Evolutionary conservation across 306 rosid species (phyloP).

Genomic region (Gastrolobium bilobum): DNA sequence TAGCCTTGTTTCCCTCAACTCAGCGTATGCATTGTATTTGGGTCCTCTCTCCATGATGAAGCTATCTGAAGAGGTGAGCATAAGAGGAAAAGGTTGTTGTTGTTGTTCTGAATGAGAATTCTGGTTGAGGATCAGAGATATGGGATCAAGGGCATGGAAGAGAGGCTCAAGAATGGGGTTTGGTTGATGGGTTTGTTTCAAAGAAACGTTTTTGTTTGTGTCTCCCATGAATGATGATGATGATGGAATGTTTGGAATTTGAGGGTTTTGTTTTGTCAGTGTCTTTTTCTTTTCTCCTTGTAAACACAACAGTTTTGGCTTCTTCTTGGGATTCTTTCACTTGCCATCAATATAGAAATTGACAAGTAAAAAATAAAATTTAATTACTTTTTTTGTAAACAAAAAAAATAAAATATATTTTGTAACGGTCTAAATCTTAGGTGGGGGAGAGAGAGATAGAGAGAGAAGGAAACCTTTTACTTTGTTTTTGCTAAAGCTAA

Average conservation of each 20-base stretch:
- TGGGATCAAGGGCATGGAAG: conserved; percentile 75
- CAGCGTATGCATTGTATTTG: conserved; percentile 80
- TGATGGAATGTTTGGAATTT: conserved; percentile 33
- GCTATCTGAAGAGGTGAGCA: conserved; percentile 55
- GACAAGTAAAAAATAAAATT: neutral
- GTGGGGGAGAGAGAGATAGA: conserved; percentile 1
- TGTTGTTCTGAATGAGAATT: conserved; percentile 50
- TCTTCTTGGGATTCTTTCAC: conserved; percentile 38
- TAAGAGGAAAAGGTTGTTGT: conserved; percentile 55
- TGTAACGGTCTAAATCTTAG: conserved; percentile 69
- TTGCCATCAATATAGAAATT: conserved; percentile 28
- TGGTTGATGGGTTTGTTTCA: conserved; percentile 51
- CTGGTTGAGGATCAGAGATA: conserved; percentile 70
- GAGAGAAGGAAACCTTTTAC: neutral
- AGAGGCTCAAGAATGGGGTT: conserved; percentile 57
- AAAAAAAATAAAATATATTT: conserved; percentile 21
- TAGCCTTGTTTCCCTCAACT: conserved; percentile 72
- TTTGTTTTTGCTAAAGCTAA: neutral
- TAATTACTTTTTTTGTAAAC: too few species aligned
- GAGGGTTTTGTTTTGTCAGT: conserved; percentile 31
- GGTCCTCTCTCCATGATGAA: conserved; percentile 85
- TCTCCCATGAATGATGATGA: conserved; percentile 68
- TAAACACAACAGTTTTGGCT: conserved; percentile 20
- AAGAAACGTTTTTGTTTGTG: conserved; percentile 39
- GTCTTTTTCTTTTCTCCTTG: conserved; percentile 10